Base-by-base conservation (phyloP, 73 alveolate genomes). In the Blepharisma japonicum region DNA sequence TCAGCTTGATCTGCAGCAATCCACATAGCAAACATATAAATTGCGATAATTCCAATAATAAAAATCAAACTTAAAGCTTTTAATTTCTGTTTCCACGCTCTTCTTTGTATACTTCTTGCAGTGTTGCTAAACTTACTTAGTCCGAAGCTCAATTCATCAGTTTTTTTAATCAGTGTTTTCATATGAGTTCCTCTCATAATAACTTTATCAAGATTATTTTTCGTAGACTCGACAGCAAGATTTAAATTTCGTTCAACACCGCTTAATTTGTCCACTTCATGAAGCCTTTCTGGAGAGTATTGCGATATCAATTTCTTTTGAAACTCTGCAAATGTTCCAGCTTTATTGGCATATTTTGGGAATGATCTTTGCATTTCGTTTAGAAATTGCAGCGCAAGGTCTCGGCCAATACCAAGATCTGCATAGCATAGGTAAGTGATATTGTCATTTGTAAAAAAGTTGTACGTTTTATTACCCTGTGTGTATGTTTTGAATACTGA, bases 341-440 rank as follows among this genome's bases (percentile, higher is more conserved):
- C 74, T 61, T 61, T 61, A 9, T n/a, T 61, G 14, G 47, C 46
- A 5, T 61, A 61, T 20, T 61, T 14, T 14, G 74, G 74, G 74
- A 61, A 61, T 25, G 14, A 14, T 61, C 74, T 61, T 61, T 25
- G 14, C 74, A 61, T 61, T 61, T 61, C 74, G 5, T n/a, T 61
- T n/a, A 61, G 46, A 61, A 61, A 61, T 61, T 61, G 74, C 38
- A 61, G 47, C 2, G 74, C 39, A 20, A 61, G 47, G 2, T 61
- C 74, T 9, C 74, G 0, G 47, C 74, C 74, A 14, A 61, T 18
- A 2, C 47, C 14, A n/a, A 61, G 11, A 5, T 61, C 74, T 14
- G 49, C 46, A 5, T 61, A 61, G 46, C 74, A 61, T 9, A 61
- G 46, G 23, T 18, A 61, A 61, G 74, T 61, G 47, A 61, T 25